Conservation (phyloP, 2,329 filamentous ascomycete species). For the Pseudogymnoascus sp. region DNA sequence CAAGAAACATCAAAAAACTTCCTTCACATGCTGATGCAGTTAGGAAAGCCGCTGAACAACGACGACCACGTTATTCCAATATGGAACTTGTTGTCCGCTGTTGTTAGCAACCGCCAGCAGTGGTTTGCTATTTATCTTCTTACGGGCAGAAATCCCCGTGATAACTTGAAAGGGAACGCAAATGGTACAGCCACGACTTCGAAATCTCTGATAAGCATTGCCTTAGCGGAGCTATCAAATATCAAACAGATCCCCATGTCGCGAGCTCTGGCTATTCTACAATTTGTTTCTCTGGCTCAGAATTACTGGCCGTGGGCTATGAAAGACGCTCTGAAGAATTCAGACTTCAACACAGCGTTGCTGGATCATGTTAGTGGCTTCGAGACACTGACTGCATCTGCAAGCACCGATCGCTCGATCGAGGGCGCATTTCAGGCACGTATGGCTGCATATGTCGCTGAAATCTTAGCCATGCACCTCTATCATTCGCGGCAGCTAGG, state of each 20-base stretch:
- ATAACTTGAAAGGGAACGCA: constrained; percentile 51
- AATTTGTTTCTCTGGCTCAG: constrained; percentile 81
- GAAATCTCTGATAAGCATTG: constrained; percentile 64
- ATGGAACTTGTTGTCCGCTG: constrained; percentile 79
- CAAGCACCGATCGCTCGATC: constrained; percentile 40
- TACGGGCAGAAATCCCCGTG: constrained; percentile 75
- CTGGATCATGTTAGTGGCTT: constrained; percentile 59
- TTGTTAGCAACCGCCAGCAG: constrained; percentile 84
- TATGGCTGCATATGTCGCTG: constrained; percentile 73
- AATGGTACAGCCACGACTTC: constrained; percentile 36
- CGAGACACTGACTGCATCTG: constrained; percentile 41
- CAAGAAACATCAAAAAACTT: constrained; percentile 77
- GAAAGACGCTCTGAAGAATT: constrained; percentile 65
- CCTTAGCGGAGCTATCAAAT: constrained; percentile 59
- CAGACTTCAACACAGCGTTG: constrained; percentile 62
- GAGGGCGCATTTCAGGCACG: constrained; percentile 51
- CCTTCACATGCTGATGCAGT: constrained; percentile 63
- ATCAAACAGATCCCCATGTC: constrained; percentile 56
- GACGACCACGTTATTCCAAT: constrained; percentile 55
- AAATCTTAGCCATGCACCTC: constrained; percentile 84
- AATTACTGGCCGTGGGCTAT: constrained; percentile 96
- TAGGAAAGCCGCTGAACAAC: constrained; percentile 68
- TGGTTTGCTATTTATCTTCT: constrained; percentile 93
- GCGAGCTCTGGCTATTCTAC: constrained; percentile 66
- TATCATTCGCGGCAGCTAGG: constrained; percentile 76